These are phyloP conservation scores for Exserohilum rostratum DNA, from an alignment of 2,329 filamentous ascomycete genomes.

Conservation along the genomic window DNA sequence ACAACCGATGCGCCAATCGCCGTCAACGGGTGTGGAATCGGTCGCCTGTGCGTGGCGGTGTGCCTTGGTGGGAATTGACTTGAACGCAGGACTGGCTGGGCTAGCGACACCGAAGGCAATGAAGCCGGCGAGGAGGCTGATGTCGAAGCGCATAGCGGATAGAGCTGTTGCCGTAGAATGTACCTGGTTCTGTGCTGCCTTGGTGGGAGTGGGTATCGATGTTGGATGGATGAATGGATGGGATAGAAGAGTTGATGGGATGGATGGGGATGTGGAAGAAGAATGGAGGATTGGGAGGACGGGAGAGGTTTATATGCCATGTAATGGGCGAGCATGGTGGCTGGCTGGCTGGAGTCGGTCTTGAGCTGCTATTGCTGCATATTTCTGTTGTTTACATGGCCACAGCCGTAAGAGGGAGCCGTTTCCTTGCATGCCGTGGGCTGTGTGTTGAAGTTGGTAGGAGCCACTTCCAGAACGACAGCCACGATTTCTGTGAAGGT, in stretches of 20 bases:
- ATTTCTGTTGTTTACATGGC: neutral
- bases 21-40: neutral
- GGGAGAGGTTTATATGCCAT: conserved; percentile 15
- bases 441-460: neutral
- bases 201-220: conserved; percentile 14
- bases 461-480: conserved; percentile 52
- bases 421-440: neutral
- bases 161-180: neutral
- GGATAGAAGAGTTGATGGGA: conserved; percentile 13
- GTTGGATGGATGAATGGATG: conserved; percentile 15
- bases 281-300: conserved; percentile 1
- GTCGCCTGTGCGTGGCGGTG: neutral
- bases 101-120: conserved; percentile 13
- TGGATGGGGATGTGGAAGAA: conserved; percentile 16
- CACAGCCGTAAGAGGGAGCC: neutral
- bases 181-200: neutral
- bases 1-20: conserved; percentile 16
- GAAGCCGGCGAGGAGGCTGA: conserved; percentile 17
- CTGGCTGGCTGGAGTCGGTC: neutral
- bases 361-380: conserved; percentile 2
- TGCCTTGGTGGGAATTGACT: neutral
- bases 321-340: neutral
- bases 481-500: conserved; percentile 41
- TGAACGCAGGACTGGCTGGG: conserved; percentile 3
- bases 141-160: conserved; percentile 13